Evolutionary conservation across 306 rosid genomes (phyloP).

Genomic region (Acacia melanoxylon): DNA sequence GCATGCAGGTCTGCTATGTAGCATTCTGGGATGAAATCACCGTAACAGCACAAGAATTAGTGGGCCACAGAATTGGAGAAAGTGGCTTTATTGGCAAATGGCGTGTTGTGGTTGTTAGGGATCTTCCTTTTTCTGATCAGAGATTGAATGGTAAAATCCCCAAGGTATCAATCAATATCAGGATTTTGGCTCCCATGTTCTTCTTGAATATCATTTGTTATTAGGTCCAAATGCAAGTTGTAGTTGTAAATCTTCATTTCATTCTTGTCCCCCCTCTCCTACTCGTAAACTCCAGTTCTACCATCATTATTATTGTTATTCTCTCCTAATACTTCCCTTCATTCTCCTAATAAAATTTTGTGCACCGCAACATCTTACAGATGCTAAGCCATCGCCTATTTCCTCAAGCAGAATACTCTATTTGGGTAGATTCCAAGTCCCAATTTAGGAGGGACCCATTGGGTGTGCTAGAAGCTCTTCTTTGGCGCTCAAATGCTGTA

Average conservation of each 20-base stretch:
- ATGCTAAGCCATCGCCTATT: conserved; percentile 95
- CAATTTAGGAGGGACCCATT: conserved; percentile 95
- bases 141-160: conserved; percentile 98
- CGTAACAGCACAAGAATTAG: conserved; percentile 62
- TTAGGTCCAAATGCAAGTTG: not conserved
- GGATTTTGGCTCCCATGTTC: not conserved
- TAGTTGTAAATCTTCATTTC: conserved; percentile 5
- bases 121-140: conserved; percentile 91
- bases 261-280: not conserved
- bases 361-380: conserved; percentile 47
- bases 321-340: not conserved
- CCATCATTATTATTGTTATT: not conserved
- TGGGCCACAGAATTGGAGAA: conserved; percentile 57
- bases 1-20: conserved; percentile 85
- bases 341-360: conserved; percentile 18
- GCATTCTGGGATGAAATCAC: conserved; percentile 99
- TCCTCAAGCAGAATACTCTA: conserved; percentile 86
- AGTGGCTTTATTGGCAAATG: conserved; percentile 79
- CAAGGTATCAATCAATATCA: conserved; percentile 55
- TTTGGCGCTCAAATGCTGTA: conserved; percentile 77
- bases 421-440: conserved; percentile 98
- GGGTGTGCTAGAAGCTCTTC: conserved; percentile 90
- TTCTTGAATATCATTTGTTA: not conserved
- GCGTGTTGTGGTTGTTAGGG: conserved; percentile 79
- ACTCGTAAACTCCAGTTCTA: not conserved